Evolutionary conservation across 345 rosid species (phyloP), one percentile per base, ranked within the genome.

Genomic region (Xanthoceras sorbifolium): DNA sequence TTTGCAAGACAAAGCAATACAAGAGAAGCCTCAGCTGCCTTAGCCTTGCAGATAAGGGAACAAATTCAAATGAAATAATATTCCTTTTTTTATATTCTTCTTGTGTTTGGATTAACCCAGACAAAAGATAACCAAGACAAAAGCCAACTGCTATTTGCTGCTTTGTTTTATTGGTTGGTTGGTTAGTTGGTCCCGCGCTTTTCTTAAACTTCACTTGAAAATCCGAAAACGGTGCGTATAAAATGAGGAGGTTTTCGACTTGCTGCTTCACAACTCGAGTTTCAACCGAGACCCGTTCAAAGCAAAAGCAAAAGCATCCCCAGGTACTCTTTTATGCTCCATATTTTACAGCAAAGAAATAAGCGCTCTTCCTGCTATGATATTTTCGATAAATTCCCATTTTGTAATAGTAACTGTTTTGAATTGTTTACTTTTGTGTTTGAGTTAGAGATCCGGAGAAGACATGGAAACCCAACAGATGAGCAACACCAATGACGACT

Each of bases 1-100:
- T 71, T 87, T 90, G 90, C 85, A 90, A 85, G 90, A 54, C 75
- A 86, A 88, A 87, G 91, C 87, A 82, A 86, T 34, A n/a, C 34
- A 44, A n/a, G 31, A 31, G 57, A 69, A 76, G 32, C 64, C 25
- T 25, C 48, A 20, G 23, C 12, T 67, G 46, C 75, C 72, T 78
- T 73, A 63, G 74, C 74, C 72, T 59, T 77, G 71, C 78, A 48
- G 77, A 79, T 7, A 76, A 64, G 74, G 17, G 32, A 42, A 42
- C 14, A 42, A 42, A 42, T 42, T 42, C n/a, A n/a, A n/a, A n/a
- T n/a, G n/a, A n/a, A n/a, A n/a, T n/a, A n/a, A n/a, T n/a, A n/a
- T n/a, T n/a, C n/a, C n/a, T n/a, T n/a, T n/a, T n/a, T n/a, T n/a
- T n/a, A n/a, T n/a, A n/a, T n/a, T n/a, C n/a, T 78, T 25, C 25